Percentiles rank a stretch among this genome's conserved stretches.
These are phyloP conservation scores for Crithidia brevicula DNA, from an alignment of 208 protist genomes.

Conservation along the genomic window DNA sequence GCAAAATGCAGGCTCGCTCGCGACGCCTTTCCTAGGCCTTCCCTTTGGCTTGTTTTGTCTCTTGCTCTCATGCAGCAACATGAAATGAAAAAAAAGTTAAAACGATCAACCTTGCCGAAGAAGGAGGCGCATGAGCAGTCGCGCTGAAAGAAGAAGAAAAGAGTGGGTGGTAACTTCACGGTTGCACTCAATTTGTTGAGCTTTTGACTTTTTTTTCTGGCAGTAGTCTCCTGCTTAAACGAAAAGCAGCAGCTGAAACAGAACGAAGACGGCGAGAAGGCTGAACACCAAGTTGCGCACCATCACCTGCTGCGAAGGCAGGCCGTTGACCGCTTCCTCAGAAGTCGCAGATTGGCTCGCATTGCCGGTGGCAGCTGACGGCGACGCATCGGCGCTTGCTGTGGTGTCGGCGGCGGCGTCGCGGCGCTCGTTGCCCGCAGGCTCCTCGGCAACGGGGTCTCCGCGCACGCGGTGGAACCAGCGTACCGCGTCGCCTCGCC, in stretches of 20 bases:
- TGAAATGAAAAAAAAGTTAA: too few species aligned
- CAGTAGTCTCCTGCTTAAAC: constrained; percentile 22
- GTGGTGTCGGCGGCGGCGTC: neutral
- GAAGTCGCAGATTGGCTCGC: neutral
- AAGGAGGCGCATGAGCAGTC: too few species aligned
- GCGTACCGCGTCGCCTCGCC: neutral
- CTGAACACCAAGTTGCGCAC: constrained; percentile 14
- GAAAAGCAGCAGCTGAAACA: constrained; percentile 30
- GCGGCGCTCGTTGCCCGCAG: neutral
- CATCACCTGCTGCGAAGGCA: constrained; percentile 19
- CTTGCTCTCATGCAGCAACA: too few species aligned
- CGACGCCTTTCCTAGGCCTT: too few species aligned
- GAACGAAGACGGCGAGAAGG: constrained; percentile 26
- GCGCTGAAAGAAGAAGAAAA: too few species aligned
- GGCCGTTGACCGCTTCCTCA: neutral
- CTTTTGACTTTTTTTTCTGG: too few species aligned
- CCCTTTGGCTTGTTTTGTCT: too few species aligned
- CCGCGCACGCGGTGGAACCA: constrained; percentile 22
- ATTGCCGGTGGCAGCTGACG: neutral
- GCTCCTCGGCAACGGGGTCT: constrained; percentile 6
- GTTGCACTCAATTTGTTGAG: too few species aligned
- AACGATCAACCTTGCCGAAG: too few species aligned
- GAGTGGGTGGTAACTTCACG: too few species aligned
- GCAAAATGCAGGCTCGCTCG: too few species aligned
- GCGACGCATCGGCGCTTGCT: neutral